These are phyloP conservation scores for Chaetomium globosum DNA, from an alignment of 2,329 filamentous ascomycete genomes.

Conservation along the genomic window DNA sequence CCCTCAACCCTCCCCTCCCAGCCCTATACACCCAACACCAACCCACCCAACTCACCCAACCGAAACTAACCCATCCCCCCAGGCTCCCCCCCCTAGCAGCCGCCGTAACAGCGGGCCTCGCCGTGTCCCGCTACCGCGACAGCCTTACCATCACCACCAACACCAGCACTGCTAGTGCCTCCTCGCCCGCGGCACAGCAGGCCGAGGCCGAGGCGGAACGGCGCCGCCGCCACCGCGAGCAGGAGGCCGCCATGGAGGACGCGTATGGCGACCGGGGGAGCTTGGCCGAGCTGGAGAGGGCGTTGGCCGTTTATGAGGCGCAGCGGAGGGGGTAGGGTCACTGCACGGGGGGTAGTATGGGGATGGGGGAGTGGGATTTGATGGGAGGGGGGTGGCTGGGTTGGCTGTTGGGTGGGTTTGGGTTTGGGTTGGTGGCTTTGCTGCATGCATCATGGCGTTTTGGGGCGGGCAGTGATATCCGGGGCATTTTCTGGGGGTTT, in stretches of 20 bases:
- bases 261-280: conserved; percentile 41
- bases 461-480: conserved; percentile 9
- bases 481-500: neutral
- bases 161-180: neutral
- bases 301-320: conserved; percentile 40
- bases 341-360: no score
- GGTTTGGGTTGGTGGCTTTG: neutral
- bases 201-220: conserved; percentile 33
- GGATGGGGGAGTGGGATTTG: neutral
- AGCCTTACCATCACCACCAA: conserved; percentile 22
- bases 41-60: neutral
- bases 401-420: neutral
- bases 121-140: conserved; percentile 35
- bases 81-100: conserved; percentile 38
- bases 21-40: neutral
- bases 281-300: conserved; percentile 41
- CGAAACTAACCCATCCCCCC: neutral
- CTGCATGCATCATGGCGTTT: neutral
- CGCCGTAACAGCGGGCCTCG: conserved; percentile 37
- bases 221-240: conserved; percentile 23
- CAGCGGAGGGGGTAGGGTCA: conserved; percentile 31
- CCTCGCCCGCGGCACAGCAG: conserved; percentile 14
- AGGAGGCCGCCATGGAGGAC: conserved; percentile 37
- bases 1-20: neutral
- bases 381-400: no score